phyloP scores from a whole-genome alignment of 2,329 filamentous ascomycete species.

The Alternaria postmessia region DNA sequence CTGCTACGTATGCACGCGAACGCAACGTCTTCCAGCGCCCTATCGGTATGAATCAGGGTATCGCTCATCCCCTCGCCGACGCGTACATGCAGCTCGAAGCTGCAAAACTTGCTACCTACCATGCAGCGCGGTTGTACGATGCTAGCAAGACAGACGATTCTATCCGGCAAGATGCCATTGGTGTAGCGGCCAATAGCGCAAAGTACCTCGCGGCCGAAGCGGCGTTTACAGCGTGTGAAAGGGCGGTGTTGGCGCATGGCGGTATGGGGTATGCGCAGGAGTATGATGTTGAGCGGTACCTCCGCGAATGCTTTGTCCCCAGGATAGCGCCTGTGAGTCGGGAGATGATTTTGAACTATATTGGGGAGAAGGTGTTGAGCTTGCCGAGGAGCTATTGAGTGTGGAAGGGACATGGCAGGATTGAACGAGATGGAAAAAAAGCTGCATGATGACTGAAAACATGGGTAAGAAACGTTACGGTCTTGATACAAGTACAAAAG shows the following conservation, averaged over 20 bases:
- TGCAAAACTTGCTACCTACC: slow-evolving; percentile 68
- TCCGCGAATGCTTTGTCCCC: slow-evolving; percentile 67
- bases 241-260: slow-evolving; percentile 64
- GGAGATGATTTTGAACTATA: slow-evolving; percentile 80
- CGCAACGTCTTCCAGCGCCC: slow-evolving; percentile 64
- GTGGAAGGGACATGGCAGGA: not conserved
- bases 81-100: slow-evolving; percentile 70
- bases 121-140: slow-evolving; percentile 67
- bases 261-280: slow-evolving; percentile 71
- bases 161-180: slow-evolving; percentile 52
- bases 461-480: too few relatives aligned
- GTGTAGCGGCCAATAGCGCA: slow-evolving; percentile 64
- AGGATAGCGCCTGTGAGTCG: slow-evolving; percentile 67
- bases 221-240: slow-evolving; percentile 67
- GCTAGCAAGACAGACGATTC: slow-evolving; percentile 42
- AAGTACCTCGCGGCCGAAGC: slow-evolving; percentile 69
- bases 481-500: not conserved
- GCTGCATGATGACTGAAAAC: not conserved
- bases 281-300: slow-evolving; percentile 68
- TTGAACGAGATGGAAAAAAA: too few relatives aligned
- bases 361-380: slow-evolving; percentile 72
- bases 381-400: slow-evolving; percentile 71
- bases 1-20: slow-evolving; percentile 58
- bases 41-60: slow-evolving; percentile 68
- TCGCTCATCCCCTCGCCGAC: slow-evolving; percentile 66